Evolutionary conservation across 441 rosid genomes (phyloP).

Genomic region (Eugenia klotzschiana): DNA sequence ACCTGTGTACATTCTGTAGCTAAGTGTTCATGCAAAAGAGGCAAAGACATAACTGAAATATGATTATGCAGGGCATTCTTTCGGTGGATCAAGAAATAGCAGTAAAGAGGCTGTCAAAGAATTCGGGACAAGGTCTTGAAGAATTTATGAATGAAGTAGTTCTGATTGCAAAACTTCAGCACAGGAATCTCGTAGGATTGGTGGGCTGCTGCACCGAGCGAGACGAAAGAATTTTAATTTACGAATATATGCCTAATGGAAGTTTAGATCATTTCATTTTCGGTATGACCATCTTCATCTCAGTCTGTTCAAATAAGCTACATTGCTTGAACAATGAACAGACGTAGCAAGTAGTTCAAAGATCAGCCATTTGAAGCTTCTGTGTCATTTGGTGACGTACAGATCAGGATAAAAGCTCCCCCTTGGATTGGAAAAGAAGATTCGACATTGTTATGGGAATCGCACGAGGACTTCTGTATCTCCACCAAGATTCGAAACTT

Average conservation of each 20-base stretch:
- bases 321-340: neutral
- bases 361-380: neutral
- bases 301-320: neutral
- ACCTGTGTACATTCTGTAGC: neutral
- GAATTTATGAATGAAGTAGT: conserved; percentile 21
- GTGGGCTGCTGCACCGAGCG: conserved; percentile 23
- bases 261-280: conserved; percentile 31
- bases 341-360: neutral
- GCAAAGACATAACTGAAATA: neutral
- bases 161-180: conserved; percentile 28
- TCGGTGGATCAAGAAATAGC: conserved; percentile 22
- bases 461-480: conserved; percentile 27
- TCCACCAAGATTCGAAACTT: conserved; percentile 23
- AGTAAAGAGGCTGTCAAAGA: conserved; percentile 29
- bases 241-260: conserved; percentile 31
- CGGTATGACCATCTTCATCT: conserved; percentile 1
- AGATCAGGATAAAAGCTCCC: conserved; percentile 3
- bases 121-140: conserved; percentile 26
- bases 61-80: conserved; percentile 7
- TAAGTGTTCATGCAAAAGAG: neutral
- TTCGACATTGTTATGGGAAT: conserved; percentile 12
- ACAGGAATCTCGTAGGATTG: conserved; percentile 31
- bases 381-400: neutral
- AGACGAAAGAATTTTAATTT: conserved; percentile 24
- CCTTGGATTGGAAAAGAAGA: conserved; percentile 9